Percentiles rank a stretch among this genome's conserved stretches.
These are phyloP conservation scores for Irpex sp. DNA, from an alignment of 1,284 basidiomycete genomes.

Conservation along the genomic window DNA sequence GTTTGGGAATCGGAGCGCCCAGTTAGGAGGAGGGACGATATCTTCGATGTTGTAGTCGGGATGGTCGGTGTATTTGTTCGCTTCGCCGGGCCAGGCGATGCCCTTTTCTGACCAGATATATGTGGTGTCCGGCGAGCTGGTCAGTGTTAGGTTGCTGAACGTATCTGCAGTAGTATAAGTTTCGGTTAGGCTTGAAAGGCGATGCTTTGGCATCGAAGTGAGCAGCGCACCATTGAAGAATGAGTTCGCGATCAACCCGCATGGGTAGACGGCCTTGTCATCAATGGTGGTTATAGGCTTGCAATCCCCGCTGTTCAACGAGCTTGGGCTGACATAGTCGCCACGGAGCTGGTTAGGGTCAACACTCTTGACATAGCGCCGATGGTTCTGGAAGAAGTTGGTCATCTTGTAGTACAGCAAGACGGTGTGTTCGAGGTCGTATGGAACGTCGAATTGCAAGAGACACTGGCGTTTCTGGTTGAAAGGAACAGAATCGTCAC, in stretches of 20 bases:
- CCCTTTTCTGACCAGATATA: slow-evolving; percentile 81
- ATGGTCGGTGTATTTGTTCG: slow-evolving; percentile 80
- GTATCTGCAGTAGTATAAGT: slow-evolving; percentile 55
- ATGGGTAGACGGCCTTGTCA: slow-evolving; percentile 80
- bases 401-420: slow-evolving; percentile 97
- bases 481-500: slow-evolving; percentile 36
- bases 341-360: slow-evolving; percentile 87
- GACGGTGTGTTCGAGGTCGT: slow-evolving; percentile 72
- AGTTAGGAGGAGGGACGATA: slow-evolving; percentile 93
- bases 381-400: slow-evolving; percentile 98
- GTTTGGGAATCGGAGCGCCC: slow-evolving; percentile 70
- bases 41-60: slow-evolving; percentile 50
- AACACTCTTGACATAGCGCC: slow-evolving; percentile 94
- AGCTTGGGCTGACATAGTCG: slow-evolving; percentile 47
- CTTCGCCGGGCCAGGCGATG: slow-evolving; percentile 95
- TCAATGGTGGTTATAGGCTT: slow-evolving; percentile 71
- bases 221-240: slow-evolving; percentile 84
- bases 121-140: slow-evolving; percentile 42
- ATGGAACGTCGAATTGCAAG: slow-evolving; percentile 81
- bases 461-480: slow-evolving; percentile 61
- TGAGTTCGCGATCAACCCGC: slow-evolving; percentile 98
- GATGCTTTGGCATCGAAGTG: not conserved
- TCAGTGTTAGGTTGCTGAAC: slow-evolving; percentile 63
- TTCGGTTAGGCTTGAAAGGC: slow-evolving; percentile 5
- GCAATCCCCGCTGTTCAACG: slow-evolving; percentile 78